Percentiles rank a stretch among this genome's conserved stretches.
These are phyloP conservation scores for Cucumis melo DNA, from an alignment of 306 rosid genomes.

Conservation along the genomic window DNA sequence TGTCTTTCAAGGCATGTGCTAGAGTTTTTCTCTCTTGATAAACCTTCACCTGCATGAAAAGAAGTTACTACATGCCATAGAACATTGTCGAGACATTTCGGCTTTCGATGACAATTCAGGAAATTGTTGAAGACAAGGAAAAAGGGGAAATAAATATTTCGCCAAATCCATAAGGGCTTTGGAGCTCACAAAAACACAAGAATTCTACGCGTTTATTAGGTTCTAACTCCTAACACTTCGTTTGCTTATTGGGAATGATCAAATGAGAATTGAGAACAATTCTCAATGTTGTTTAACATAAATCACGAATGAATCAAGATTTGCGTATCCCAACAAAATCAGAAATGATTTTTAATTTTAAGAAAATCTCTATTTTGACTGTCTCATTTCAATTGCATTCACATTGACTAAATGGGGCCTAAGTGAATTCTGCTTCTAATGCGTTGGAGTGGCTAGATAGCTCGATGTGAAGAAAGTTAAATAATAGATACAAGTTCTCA, in stretches of 20 bases:
- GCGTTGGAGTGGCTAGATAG: background rate
- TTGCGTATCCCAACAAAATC: background rate
- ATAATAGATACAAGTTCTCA: constrained; percentile 20
- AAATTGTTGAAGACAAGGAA: background rate
- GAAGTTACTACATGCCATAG: background rate
- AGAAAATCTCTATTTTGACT: background rate
- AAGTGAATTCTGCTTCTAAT: background rate
- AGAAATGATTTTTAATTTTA: background rate
- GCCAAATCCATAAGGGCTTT: background rate
- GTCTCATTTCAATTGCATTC: background rate
- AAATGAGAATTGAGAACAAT: background rate
- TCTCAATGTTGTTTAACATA: background rate
- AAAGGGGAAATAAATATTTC: background rate
- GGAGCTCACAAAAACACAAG: background rate
- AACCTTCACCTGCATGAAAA: constrained; percentile 57
- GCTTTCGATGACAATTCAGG: background rate
- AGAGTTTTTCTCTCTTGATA: constrained; percentile 71
- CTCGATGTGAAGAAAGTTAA: background rate
- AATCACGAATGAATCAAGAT: background rate
- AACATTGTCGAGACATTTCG: background rate
- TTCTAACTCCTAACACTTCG: background rate
- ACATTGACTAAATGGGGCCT: background rate
- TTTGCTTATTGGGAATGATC: background rate
- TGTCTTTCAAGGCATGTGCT: constrained; percentile 71
- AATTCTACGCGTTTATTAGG: background rate